These are phyloP conservation scores for Breviolum minutum DNA, from an alignment of 73 alveolate genomes.

Conservation along the genomic window DNA sequence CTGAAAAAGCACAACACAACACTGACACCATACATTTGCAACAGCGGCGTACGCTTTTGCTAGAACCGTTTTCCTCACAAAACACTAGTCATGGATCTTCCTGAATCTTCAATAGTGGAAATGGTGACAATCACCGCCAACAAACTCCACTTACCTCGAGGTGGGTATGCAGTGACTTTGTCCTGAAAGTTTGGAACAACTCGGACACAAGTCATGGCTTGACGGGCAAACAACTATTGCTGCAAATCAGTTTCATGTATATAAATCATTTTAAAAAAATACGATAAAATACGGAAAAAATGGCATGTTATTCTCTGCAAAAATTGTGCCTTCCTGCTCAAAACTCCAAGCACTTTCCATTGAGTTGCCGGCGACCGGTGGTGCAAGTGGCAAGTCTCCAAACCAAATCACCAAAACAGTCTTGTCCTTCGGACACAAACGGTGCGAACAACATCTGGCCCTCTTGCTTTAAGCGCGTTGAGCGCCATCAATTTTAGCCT, in stretches of 20 bases:
- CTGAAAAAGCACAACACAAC: too few relatives aligned
- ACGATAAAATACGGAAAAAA: background rate
- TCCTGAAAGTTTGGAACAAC: background rate
- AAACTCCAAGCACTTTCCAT: background rate
- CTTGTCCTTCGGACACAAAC: constrained; percentile 41
- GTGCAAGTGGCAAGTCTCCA: constrained; percentile 85
- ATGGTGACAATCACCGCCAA: too few relatives aligned
- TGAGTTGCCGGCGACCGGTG: constrained; percentile 68
- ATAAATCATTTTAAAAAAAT: background rate
- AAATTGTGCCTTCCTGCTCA: background rate
- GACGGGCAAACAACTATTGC: background rate
- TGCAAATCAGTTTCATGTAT: background rate
- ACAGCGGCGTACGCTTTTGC: too few relatives aligned
- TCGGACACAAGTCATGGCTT: background rate
- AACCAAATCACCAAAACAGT: constrained; percentile 90
- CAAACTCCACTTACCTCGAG: background rate
- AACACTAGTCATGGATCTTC: too few relatives aligned
- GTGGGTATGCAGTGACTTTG: constrained; percentile 36
- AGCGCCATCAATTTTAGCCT: too few relatives aligned
- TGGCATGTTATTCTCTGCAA: too few relatives aligned
- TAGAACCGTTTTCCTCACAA: too few relatives aligned
- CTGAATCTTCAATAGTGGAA: too few relatives aligned
- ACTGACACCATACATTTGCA: too few relatives aligned
- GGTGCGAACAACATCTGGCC: background rate
- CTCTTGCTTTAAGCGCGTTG: too few relatives aligned